Evolutionary conservation across 306 rosid species (phyloP).

Genomic region (Cicer judaicum): DNA sequence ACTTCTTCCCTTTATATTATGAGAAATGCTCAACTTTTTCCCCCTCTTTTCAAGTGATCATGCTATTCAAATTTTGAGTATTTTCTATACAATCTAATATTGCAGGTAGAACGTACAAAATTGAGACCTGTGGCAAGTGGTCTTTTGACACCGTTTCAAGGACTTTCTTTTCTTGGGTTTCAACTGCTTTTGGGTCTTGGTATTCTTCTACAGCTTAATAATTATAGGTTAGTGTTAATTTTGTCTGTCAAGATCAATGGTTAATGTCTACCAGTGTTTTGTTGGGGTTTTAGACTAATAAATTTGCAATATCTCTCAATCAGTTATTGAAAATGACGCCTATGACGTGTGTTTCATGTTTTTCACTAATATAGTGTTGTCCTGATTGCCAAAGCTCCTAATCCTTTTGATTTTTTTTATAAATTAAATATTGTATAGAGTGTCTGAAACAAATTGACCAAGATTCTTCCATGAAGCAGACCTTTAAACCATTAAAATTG

Average conservation of each 20-base stretch:
- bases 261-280: conserved; percentile 10
- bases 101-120: conserved; percentile 95
- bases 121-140: conserved; percentile 91
- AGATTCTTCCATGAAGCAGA: conserved; percentile 7
- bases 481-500: conserved; percentile 20
- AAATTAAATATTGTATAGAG: conserved; percentile 2
- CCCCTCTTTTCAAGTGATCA: neutral
- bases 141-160: conserved; percentile 82
- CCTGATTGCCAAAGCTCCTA: conserved; percentile 21
- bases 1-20: conserved; percentile 15
- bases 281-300: neutral
- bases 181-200: conserved; percentile 91
- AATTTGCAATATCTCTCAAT: conserved; percentile 4
- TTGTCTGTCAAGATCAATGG: conserved; percentile 14
- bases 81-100: conserved; percentile 28
- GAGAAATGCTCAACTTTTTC: neutral
- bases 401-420: conserved; percentile 9
- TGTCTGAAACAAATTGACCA: conserved; percentile 14
- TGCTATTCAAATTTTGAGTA: conserved; percentile 35
- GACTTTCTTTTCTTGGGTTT: conserved; percentile 84
- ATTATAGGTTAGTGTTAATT: conserved; percentile 70
- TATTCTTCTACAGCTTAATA: conserved; percentile 80
- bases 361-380: conserved; percentile 10
- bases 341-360: conserved; percentile 32
- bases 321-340: conserved; percentile 12